Base-by-base conservation (phyloP, 2,329 filamentous ascomycete species). In the Pseudocercospora macadamiae region DNA sequence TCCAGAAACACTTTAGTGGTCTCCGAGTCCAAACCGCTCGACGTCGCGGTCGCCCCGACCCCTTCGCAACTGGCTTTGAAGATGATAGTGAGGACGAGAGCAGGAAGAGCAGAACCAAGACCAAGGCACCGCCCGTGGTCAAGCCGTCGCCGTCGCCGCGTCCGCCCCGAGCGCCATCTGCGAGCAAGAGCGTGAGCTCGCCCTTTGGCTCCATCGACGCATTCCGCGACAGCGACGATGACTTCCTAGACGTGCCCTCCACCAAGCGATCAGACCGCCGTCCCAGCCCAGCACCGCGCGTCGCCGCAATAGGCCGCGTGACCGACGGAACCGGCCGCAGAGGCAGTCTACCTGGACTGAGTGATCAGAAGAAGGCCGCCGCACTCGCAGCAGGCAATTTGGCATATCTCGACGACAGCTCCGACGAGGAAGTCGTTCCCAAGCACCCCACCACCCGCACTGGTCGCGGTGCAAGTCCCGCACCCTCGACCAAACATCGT, bases 391-490 rank as follows among this genome's bases (percentile, higher is more conserved):
- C 68, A 8, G 71, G 71, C 23, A 61, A 55, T 45, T 58, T 72
- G 37, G 70, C 70, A 42, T 71, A 70, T 53, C 66, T 72, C 30
- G 70, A 72, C 69, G 71, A 73, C 59, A 71, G 66, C 57, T 63
- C 64, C 56, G 66, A 70, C 64, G 67, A 68, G 34, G 63, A 68
- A 18, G 53, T 45, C n/a, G 55, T 49, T 18, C 42, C 36, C 23
- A 47, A 37, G 23, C n/a, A n/a, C n/a, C n/a, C n/a, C 26, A 19
- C 56, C n/a, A 51, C 53, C 4, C 66, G 67, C 32, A 62, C 51
- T 21, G 58, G 63, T 34, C 68, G 69, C 39, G 37, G 61, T 30
- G 60, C 60, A 23, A 71, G 69, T 58, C 70, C 70, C n/a, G 66
- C 68, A 30, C 68, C 70, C 8, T 60, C 63, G 18, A 63, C 64